Evolutionary conservation across 1,139 yeast genomes (phyloP).

Genomic region (Hansenula lynferdii): DNA sequence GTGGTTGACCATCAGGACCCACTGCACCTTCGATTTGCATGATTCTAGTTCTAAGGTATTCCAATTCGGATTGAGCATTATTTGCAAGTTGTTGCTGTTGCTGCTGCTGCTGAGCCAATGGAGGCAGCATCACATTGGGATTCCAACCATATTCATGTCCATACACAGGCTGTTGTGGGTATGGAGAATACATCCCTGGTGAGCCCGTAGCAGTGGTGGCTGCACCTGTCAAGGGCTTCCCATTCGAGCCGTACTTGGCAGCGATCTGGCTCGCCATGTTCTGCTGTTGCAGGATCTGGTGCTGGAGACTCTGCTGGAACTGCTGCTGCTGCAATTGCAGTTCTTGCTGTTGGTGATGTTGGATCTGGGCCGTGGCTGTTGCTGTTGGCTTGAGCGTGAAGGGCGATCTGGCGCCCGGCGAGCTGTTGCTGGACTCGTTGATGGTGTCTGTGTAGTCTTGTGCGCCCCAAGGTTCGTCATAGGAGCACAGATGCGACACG

Average conservation of each 20-base stretch:
- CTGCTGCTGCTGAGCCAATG: constrained; percentile 3
- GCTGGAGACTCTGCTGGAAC: constrained; percentile 13
- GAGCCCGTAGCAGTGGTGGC: no score
- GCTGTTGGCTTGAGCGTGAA: constrained; percentile 3
- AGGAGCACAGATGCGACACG: constrained; percentile 18
- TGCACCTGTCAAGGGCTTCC: constrained; percentile 7
- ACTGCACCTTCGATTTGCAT: constrained; percentile 3
- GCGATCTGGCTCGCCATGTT: constrained; percentile 17
- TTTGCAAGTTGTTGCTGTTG: no score
- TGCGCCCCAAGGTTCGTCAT: constrained; percentile 15
- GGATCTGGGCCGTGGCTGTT: constrained; percentile 8
- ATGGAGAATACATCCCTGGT: no score
- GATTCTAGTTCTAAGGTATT: constrained; percentile 6
- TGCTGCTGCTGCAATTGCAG: constrained; percentile 14
- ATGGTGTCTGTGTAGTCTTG: background rate
- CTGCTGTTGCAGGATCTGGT: constrained; percentile 16
- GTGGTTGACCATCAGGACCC: no score
- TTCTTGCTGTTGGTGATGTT: constrained; percentile 13
- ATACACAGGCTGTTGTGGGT: no score
- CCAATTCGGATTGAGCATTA: constrained; percentile 13
- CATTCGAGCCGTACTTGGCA: constrained; percentile 17
- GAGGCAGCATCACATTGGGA: constrained; percentile 3
- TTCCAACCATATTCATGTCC: constrained; percentile 1
- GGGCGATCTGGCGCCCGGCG: constrained; percentile 1
- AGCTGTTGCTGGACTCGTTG: background rate